Evolutionary conservation across 768 basidiomycete genomes (phyloP), one percentile per base, ranked within the genome.

Genomic region (Naganishia friedmannii): DNA sequence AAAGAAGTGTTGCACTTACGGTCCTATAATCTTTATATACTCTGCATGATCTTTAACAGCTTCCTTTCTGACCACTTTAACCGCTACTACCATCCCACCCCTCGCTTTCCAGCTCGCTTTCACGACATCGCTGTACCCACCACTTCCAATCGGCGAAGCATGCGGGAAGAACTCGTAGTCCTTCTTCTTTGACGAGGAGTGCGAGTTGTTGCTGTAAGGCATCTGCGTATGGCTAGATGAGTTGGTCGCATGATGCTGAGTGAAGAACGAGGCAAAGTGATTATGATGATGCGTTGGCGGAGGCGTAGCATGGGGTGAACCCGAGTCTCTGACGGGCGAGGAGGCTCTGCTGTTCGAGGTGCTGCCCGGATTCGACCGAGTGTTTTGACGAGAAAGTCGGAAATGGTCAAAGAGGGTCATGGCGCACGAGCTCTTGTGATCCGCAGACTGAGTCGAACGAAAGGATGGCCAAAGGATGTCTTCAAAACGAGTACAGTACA

Each of bases 41-140:
- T 66, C 74, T n/a, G 66, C 60, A n/a, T 73, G 66, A 55, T 75
- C 70, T 46, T 68, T 74, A 37, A 75, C 48, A 26, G 74, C 68
- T 32, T 73, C 74, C 60, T 75, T 75, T 53, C 67, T 69, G 28
- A 75, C 73, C 9, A 26, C 39, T 34, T 28, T 45, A 29, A 63
- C 39, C n/a, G 19, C 21, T 1, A 45, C 60, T 7, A 45, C 15
- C 32, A 58, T 37, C 3, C 39, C 23, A 29, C 26, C 39, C 46
- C 60, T 29, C 60, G 23, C 60, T 46, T 26, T 26, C 23, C 39
- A 23, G 2, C 60, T 23, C n/a, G 67, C 71, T 29, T 58, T 67
- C 26, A 60, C 23, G 29, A 72, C 71, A 29, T 72, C 58, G 39
- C 67, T 58, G n/a, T 67, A 72, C 6, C 71, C 71, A 19, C 71